Percentiles rank a stretch among this genome's conserved stretches.
These are phyloP conservation scores for Sedum album DNA, from an alignment of 164 flowering plant species.

Conservation along the genomic window DNA sequence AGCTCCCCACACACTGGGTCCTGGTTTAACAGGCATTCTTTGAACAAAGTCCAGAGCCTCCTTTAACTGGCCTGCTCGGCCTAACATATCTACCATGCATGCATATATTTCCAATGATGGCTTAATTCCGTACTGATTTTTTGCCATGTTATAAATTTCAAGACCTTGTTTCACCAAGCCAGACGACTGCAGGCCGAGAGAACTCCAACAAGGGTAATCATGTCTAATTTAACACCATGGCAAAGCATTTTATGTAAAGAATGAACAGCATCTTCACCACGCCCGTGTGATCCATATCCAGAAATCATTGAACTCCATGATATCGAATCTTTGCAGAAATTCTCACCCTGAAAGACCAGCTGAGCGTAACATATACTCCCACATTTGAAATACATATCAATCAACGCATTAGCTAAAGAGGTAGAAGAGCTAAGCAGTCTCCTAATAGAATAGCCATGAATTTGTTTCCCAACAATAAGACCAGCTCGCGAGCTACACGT, in stretches of 20 bases:
- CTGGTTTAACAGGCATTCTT: constrained; percentile 47
- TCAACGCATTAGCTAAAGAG: constrained; percentile 47
- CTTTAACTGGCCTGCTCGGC: constrained; percentile 51
- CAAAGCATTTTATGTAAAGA: constrained; percentile 41
- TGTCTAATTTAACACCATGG: constrained; percentile 41
- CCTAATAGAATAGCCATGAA: constrained; percentile 57
- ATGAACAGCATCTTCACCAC: constrained; percentile 43
- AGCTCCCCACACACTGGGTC: constrained; percentile 72
- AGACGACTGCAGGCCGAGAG: constrained; percentile 66
- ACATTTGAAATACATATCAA: constrained; percentile 62
- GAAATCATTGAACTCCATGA: constrained; percentile 69
- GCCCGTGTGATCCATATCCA: constrained; percentile 60
- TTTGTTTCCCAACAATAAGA: constrained; percentile 41
- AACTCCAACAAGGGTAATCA: constrained; percentile 45
- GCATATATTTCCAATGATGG: constrained; percentile 61
- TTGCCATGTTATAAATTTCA: constrained; percentile 24
- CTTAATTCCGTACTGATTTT: constrained; percentile 22
- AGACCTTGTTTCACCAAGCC: constrained; percentile 52
- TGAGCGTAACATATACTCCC: constrained; percentile 48
- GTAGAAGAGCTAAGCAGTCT: constrained; percentile 24
- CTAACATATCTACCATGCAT: constrained; percentile 65
- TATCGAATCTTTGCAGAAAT: constrained; percentile 36
- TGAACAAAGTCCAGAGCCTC: constrained; percentile 49
- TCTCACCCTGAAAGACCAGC: constrained; percentile 35
- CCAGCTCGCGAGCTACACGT: constrained; percentile 39